Evolutionary conservation across 1,284 basidiomycete genomes (phyloP).

Genomic region (Boletus semigastroideus): DNA sequence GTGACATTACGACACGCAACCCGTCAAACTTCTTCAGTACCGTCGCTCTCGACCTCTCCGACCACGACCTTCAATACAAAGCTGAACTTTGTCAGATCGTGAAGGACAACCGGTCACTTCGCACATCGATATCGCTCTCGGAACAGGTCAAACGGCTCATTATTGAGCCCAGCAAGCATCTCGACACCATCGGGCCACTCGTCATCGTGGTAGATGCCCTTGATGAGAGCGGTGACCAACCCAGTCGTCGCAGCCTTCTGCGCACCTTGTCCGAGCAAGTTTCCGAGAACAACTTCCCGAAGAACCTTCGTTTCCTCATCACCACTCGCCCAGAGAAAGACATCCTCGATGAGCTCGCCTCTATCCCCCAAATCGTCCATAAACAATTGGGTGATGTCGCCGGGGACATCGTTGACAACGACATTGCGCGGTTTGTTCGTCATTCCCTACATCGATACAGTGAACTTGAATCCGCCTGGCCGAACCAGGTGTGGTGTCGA

Average conservation of each 20-base stretch:
- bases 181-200: constrained; percentile 18
- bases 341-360: constrained; percentile 13
- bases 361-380: constrained; percentile 10
- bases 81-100: constrained; percentile 8
- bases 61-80: constrained; percentile 21
- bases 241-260: constrained; percentile 13
- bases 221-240: constrained; percentile 24
- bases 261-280: constrained; percentile 11
- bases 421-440: constrained; percentile 17
- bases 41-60: constrained; percentile 20
- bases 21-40: constrained; percentile 26
- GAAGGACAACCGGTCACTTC: constrained; percentile 22
- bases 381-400: constrained; percentile 15
- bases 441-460: constrained; percentile 12
- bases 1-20: constrained; percentile 18
- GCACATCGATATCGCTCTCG: constrained; percentile 12
- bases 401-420: constrained; percentile 12
- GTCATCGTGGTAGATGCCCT: constrained; percentile 22
- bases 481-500: constrained; percentile 17
- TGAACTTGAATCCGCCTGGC: constrained; percentile 19
- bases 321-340: constrained; percentile 22
- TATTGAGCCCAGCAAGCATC: constrained; percentile 14
- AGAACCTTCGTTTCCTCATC: constrained; percentile 20
- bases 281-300: constrained; percentile 9
- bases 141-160: constrained; percentile 20